phyloP scores from a whole-genome alignment of 1,284 basidiomycete genomes.

The Boletus sp. region DNA sequence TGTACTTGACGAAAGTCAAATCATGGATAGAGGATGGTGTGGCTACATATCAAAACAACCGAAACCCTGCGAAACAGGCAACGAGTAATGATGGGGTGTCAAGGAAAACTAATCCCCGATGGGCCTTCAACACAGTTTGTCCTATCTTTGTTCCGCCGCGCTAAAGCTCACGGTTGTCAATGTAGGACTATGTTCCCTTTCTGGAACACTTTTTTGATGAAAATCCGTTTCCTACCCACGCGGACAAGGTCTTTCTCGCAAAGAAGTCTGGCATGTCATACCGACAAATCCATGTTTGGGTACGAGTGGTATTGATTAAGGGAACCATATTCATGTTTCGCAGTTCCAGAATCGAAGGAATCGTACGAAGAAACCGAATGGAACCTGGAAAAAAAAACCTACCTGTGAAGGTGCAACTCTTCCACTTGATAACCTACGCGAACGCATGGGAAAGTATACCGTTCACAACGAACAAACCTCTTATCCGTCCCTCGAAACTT shows the following conservation, averaged over 20 bases:
- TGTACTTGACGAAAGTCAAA: neutral
- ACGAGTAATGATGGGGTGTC: neutral
- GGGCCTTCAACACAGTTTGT: neutral
- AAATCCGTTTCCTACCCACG: conserved; percentile 47
- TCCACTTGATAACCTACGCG: conserved; percentile 2
- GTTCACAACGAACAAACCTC: neutral
- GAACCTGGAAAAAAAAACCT: conserved; percentile 9
- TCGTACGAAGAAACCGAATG: conserved; percentile 34
- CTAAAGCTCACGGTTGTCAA: neutral
- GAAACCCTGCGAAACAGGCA: neutral
- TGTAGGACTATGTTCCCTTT: conserved; percentile 46
- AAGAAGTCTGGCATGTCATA: conserved; percentile 44
- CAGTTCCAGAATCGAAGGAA: conserved; percentile 50
- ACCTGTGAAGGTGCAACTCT: conserved; percentile 16
- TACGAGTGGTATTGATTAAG: conserved; percentile 21
- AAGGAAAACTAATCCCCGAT: neutral
- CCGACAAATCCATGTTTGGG: conserved; percentile 59
- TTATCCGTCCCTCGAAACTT: neutral
- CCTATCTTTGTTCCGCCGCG: neutral
- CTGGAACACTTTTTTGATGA: conserved; percentile 48
- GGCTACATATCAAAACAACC: neutral
- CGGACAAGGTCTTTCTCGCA: conserved; percentile 45
- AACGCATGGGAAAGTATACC: neutral
- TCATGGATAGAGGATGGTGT: neutral
- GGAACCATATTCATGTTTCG: neutral